phyloP scores from a whole-genome alignment of 2,329 filamentous ascomycete genomes.

The Fusarium nisikadoi region DNA sequence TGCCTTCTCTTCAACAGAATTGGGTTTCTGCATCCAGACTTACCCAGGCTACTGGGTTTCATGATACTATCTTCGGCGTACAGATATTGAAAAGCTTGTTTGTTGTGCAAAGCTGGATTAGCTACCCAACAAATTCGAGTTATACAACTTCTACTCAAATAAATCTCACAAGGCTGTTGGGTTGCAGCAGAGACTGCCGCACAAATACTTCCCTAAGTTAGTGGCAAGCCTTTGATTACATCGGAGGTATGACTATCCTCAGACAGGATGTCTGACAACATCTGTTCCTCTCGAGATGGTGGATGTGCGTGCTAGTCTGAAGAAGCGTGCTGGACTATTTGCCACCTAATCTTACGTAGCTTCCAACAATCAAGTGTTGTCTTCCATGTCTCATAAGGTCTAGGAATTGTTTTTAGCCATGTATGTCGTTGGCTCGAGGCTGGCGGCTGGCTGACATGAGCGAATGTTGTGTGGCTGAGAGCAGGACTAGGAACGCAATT shows the following conservation, averaged over 20 bases:
- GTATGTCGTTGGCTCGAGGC: conserved; percentile 5
- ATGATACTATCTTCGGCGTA: neutral
- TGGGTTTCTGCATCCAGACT: neutral
- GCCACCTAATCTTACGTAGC: conserved; percentile 15
- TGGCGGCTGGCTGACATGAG: conserved; percentile 4
- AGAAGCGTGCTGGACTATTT: conserved; percentile 3
- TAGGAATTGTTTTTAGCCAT: conserved; percentile 2
- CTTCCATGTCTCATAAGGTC: neutral
- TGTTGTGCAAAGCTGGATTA: neutral
- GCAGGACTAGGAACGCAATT: neutral
- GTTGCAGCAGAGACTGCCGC: neutral
- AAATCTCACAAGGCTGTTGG: neutral
- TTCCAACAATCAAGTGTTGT: neutral
- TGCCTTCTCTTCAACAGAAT: neutral
- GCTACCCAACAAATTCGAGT: neutral
- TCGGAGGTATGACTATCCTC: neutral
- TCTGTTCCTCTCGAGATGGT: neutral
- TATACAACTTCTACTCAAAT: neutral
- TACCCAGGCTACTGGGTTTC: neutral
- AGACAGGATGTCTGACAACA: neutral
- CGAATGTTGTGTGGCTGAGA: neutral
- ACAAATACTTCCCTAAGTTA: neutral
- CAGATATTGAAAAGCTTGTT: neutral
- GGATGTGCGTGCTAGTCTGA: neutral
- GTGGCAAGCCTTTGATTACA: neutral